Evolutionary conservation across 2,329 filamentous ascomycete species (phyloP).

Genomic region (Orbilia oligospora): DNA sequence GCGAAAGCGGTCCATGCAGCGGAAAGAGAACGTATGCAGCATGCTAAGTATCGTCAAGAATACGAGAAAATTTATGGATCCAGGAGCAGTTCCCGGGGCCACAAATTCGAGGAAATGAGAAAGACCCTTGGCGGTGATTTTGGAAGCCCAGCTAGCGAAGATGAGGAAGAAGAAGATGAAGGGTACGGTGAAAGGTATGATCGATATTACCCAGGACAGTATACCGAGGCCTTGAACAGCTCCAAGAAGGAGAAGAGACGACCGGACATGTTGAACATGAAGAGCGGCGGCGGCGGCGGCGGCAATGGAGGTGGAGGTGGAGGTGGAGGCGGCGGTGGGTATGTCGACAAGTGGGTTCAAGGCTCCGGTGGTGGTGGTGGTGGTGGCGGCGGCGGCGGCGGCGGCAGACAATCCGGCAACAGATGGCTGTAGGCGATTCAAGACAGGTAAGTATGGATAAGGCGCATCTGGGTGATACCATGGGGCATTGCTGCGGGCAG

Average conservation of each 20-base stretch:
- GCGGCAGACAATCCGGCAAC: slow-evolving; percentile 17
- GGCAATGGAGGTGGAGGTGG: slow-evolving; percentile 45
- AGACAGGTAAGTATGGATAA: slow-evolving; percentile 35
- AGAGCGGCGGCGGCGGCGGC: slow-evolving; percentile 45
- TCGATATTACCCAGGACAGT: slow-evolving; percentile 57
- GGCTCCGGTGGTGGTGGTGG: slow-evolving; percentile 23
- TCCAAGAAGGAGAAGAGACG: slow-evolving; percentile 59
- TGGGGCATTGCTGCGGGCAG: slow-evolving; percentile 58
- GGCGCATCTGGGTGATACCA: slow-evolving; percentile 38
- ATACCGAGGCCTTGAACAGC: slow-evolving; percentile 48
- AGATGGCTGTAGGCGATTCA: slow-evolving; percentile 19
- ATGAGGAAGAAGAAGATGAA: slow-evolving; percentile 56
- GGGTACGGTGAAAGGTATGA: slow-evolving; percentile 53
- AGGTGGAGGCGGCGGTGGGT: slow-evolving; percentile 38
- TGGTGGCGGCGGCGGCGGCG: slow-evolving; percentile 32
- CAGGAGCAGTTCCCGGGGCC: slow-evolving; percentile 46
- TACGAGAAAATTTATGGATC: slow-evolving; percentile 59
- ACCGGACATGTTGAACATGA: slow-evolving; percentile 59
- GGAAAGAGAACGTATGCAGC: slow-evolving; percentile 55
- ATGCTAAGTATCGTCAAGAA: slow-evolving; percentile 58
- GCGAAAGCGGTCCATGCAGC: slow-evolving; percentile 57
- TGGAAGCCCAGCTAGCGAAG: slow-evolving; percentile 49
- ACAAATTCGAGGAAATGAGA: slow-evolving; percentile 59
- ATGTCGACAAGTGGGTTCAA: slow-evolving; percentile 56
- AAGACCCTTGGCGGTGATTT: slow-evolving; percentile 53